These are phyloP conservation scores for Holtermannia corniformis DNA, from an alignment of 768 basidiomycete species.

Conservation along the genomic window DNA sequence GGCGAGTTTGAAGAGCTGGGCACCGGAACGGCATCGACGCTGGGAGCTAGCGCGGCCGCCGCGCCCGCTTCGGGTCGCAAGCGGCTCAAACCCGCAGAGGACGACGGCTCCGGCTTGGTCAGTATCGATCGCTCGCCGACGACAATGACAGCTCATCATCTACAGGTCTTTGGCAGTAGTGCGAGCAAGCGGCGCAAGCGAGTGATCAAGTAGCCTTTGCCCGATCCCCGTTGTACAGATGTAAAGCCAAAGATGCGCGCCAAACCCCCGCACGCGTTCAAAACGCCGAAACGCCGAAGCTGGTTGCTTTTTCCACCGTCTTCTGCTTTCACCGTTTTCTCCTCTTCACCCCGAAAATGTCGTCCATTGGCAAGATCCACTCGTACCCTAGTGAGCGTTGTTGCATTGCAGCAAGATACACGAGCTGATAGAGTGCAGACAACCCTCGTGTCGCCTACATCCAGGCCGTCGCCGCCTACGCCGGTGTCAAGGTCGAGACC, in stretches of 20 bases:
- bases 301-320: too few species aligned
- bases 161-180: background rate
- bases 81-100: background rate
- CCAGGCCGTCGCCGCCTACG: constrained; percentile 52
- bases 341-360: background rate
- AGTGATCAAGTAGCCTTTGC: too few species aligned
- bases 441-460: constrained; percentile 37
- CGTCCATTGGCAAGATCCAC: background rate
- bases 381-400: background rate
- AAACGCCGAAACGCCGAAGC: too few species aligned
- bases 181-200: background rate
- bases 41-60: background rate
- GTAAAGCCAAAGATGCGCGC: too few species aligned
- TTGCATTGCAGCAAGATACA: background rate
- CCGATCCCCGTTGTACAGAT: too few species aligned
- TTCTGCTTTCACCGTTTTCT: too few species aligned
- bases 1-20: too few species aligned
- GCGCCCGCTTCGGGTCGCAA: background rate
- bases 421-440: constrained; percentile 11
- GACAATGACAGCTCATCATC: background rate
- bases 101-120: background rate
- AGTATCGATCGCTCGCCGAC: background rate
- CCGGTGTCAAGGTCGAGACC: constrained; percentile 63
- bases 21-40: background rate
- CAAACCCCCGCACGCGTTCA: too few species aligned